These are phyloP conservation scores for Cocos nucifera DNA, from an alignment of 176 grass and related monocot genomes.

Conservation along the genomic window DNA sequence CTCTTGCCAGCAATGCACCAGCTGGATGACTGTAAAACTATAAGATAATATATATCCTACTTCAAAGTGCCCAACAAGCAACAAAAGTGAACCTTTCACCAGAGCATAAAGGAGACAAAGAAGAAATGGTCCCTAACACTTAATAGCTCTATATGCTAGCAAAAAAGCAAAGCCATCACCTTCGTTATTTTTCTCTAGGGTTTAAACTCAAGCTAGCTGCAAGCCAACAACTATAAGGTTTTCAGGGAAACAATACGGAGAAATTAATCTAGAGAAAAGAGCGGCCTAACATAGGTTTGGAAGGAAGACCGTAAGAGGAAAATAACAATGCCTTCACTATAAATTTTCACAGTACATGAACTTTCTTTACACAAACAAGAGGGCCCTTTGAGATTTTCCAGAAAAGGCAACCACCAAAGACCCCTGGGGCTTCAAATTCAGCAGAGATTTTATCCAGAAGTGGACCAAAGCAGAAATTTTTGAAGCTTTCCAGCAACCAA, in stretches of 20 bases:
- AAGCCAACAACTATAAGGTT: no score
- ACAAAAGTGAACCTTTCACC: conserved; percentile 62
- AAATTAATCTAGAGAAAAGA: no score
- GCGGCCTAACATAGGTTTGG: no score
- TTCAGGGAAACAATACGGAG: no score
- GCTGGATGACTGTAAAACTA: conserved; percentile 32
- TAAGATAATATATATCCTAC: conserved; percentile 36
- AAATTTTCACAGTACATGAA: no score
- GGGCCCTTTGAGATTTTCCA: conserved; percentile 13
- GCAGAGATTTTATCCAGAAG: no score
- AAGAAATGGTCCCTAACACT: conserved; percentile 39
- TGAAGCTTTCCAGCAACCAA: conserved; percentile 37
- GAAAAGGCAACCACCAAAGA: neutral
- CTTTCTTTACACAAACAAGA: no score
- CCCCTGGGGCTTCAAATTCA: no score
- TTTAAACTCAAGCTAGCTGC: neutral
- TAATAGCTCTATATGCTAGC: conserved; percentile 1
- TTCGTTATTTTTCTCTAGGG: neutral
- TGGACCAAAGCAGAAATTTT: conserved; percentile 25
- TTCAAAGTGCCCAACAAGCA: conserved; percentile 27
- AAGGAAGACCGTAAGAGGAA: no score
- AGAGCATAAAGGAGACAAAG: conserved; percentile 40
- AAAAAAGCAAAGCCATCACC: neutral
- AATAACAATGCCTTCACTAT: no score
- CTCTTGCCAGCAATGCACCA: conserved; percentile 23